Evolutionary conservation across 1,139 yeast species (phyloP).

Genomic region (Petasospora fabianii): DNA sequence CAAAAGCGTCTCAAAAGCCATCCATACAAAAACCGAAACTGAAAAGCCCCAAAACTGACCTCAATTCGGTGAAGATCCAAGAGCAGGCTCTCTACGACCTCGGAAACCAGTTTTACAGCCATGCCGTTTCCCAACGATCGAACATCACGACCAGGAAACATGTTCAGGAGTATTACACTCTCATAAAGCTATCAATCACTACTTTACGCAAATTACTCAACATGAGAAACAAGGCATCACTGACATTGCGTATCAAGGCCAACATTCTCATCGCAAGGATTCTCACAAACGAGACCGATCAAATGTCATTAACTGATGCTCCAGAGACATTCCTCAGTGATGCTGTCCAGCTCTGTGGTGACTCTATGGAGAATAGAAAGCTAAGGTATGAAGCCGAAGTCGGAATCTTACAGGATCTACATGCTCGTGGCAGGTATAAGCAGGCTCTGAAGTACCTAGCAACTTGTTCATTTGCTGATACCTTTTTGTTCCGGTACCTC

Average conservation of each 20-base stretch:
- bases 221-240: constrained; percentile 9
- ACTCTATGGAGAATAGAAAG: not conserved
- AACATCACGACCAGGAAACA: constrained; percentile 9
- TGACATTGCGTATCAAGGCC: constrained; percentile 12
- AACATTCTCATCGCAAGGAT: constrained; percentile 17
- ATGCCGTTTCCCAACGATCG: constrained; percentile 5
- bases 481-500: constrained; percentile 8
- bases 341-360: constrained; percentile 14
- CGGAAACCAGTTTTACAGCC: constrained; percentile 9
- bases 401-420: constrained; percentile 3
- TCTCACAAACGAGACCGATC: constrained; percentile 5
- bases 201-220: constrained; percentile 12
- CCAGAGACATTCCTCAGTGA: constrained; percentile 18
- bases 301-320: not conserved
- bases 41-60: too few species aligned
- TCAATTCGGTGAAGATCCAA: constrained; percentile 1
- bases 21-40: too few species aligned
- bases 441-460: constrained; percentile 13
- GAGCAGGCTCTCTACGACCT: constrained; percentile 13
- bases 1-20: not conserved
- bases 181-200: constrained; percentile 17
- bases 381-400: constrained; percentile 10
- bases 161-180: constrained; percentile 19
- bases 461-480: constrained; percentile 1
- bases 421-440: constrained; percentile 5